phyloP scores from a whole-genome alignment of 1,284 basidiomycete genomes.

The Lentinus polychrous region DNA sequence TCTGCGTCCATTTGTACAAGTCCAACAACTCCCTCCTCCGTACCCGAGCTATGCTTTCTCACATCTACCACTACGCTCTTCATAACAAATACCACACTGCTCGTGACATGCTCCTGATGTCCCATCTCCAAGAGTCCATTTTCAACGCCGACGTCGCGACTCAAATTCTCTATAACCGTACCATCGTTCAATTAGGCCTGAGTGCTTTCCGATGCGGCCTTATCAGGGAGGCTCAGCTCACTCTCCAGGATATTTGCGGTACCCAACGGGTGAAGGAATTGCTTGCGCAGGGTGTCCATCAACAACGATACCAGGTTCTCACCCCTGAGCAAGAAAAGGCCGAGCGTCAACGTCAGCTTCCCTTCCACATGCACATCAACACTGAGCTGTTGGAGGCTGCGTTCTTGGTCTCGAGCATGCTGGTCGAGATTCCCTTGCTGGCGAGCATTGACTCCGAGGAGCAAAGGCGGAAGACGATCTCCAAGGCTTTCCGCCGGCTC shows the following conservation, averaged over 20 bases:
- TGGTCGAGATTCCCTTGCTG: conserved; percentile 93
- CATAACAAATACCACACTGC: conserved; percentile 97
- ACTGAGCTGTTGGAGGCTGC: conserved; percentile 96
- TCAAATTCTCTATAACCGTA: conserved; percentile 97
- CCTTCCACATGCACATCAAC: conserved; percentile 99
- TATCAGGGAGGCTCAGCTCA: conserved; percentile 91
- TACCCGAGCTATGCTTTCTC: conserved; percentile 94
- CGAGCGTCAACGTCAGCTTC: conserved; percentile 92
- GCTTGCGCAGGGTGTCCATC: conserved; percentile 93
- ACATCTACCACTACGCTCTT: conserved; percentile 95
- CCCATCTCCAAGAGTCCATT: conserved; percentile 95
- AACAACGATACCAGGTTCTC: conserved; percentile 83
- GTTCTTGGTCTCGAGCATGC: conserved; percentile 97
- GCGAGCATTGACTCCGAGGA: conserved; percentile 95
- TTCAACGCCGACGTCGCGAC: conserved; percentile 94
- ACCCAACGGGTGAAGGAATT: conserved; percentile 96
- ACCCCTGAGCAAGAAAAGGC: conserved; percentile 96
- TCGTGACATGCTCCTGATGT: conserved; percentile 98
- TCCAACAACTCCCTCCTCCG: conserved; percentile 86
- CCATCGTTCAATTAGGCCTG: conserved; percentile 94
- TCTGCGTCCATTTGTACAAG: conserved; percentile 93
- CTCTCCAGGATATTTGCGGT: conserved; percentile 92
- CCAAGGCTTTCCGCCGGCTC: conserved; percentile 91
- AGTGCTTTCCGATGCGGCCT: conserved; percentile 95
- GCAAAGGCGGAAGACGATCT: conserved; percentile 85